Percentiles rank a stretch among this genome's conserved stretches.
Conservation (phyloP, 148 eudicot species). For the Rhododendron simsii region DNA sequence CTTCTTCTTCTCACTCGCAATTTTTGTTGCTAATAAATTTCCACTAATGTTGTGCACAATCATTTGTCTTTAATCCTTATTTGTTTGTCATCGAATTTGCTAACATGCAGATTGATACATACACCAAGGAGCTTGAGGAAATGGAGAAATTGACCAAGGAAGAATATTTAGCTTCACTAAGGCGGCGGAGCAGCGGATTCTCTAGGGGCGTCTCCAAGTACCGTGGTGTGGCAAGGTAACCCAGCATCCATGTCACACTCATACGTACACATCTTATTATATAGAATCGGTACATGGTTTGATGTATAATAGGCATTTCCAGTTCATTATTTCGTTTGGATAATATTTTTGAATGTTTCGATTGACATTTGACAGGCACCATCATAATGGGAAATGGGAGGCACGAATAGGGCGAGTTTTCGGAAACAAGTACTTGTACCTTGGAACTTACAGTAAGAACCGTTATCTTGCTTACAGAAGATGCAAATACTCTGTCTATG, state of each 20-base stretch:
- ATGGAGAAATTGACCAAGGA: constrained; percentile 74
- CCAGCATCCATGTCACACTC: background rate
- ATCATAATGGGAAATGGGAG: constrained; percentile 76
- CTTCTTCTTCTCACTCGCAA: background rate
- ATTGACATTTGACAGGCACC: constrained; percentile 49
- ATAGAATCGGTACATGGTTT: background rate
- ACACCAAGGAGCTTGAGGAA: constrained; percentile 62
- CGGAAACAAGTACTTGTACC: constrained; percentile 62
- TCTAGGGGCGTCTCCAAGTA: constrained; percentile 92
- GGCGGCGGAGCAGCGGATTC: constrained; percentile 84
- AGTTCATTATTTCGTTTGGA: background rate
- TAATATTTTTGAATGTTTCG: background rate
- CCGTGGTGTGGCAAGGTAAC: constrained; percentile 85
- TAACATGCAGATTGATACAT: constrained; percentile 51
- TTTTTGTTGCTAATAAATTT: background rate
- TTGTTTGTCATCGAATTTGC: background rate
- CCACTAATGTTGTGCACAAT: background rate
- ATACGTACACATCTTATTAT: background rate
- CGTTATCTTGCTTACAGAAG: background rate
- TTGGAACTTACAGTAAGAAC: constrained; percentile 62
- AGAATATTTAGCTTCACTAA: constrained; percentile 73
- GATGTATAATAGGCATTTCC: background rate
- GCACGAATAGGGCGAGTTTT: constrained; percentile 67
- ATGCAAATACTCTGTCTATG: background rate
- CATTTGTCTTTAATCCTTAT: background rate